Evolutionary conservation across 176 grass and related monocot species (phyloP).

Genomic region (Paspalum vaginatum): DNA sequence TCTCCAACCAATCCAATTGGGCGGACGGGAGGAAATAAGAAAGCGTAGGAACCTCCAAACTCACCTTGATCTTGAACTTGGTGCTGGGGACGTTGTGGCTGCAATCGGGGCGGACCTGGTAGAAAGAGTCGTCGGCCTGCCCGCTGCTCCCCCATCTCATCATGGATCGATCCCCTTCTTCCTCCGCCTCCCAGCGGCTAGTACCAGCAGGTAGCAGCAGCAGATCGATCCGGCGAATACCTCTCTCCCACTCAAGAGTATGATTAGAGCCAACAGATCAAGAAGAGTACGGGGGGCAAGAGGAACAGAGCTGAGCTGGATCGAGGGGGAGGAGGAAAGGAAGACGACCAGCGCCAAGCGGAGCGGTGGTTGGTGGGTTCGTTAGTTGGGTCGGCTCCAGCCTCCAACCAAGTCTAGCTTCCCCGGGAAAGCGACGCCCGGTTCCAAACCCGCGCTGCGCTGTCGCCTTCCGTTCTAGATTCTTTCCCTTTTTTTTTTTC

Average conservation of each 20-base stretch:
- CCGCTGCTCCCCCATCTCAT: constrained; percentile 54
- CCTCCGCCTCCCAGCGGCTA: neutral
- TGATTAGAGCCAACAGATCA: neutral
- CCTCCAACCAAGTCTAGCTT: no score
- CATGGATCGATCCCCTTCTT: neutral
- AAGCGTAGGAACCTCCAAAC: neutral
- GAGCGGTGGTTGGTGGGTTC: neutral
- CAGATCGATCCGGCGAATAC: neutral
- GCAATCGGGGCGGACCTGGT: constrained; percentile 75
- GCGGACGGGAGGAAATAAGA: neutral
- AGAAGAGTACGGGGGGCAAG: neutral
- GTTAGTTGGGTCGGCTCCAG: neutral
- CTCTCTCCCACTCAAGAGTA: neutral
- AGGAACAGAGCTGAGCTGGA: neutral
- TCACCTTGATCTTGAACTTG: constrained; percentile 93
- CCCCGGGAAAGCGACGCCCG: no score
- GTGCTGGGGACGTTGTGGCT: constrained; percentile 61
- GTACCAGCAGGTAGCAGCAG: neutral
- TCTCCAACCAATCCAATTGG: neutral
- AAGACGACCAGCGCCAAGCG: neutral
- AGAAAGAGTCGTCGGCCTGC: constrained; percentile 65
- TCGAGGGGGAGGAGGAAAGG: neutral
- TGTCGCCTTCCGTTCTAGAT: no score
- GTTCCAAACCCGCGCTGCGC: no score
- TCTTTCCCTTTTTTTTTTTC: no score